A percentile compares a stretch with the other conserved stretches of the same genome.
Evolutionary conservation across 257 asterid genomes (phyloP).

Genomic region (Scutellaria barbata): DNA sequence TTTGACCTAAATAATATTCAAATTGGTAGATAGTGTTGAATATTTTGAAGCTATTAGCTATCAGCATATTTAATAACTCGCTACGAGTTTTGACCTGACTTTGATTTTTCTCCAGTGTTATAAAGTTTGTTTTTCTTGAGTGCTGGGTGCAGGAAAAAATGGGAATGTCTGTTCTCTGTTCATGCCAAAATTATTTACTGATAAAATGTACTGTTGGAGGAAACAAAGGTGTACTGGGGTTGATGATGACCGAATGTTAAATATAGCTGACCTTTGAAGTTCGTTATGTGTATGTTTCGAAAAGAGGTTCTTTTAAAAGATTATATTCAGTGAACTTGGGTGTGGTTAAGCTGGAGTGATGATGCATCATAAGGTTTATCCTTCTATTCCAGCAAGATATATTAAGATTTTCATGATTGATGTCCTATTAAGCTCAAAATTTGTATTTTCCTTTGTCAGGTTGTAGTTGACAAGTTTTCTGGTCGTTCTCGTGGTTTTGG

Average conservation of each 20-base stretch:
- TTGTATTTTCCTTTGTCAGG: constrained; percentile 46
- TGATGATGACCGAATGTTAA: constrained; percentile 43
- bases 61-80: constrained; percentile 6
- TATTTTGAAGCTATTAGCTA: constrained; percentile 16
- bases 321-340: constrained; percentile 40
- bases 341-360: constrained; percentile 40
- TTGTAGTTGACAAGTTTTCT: constrained; percentile 71
- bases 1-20: neutral
- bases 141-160: constrained; percentile 44
- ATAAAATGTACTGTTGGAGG: constrained; percentile 34
- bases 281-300: constrained; percentile 34
- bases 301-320: constrained; percentile 44
- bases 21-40: neutral
- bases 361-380: constrained; percentile 39
- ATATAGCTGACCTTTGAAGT: constrained; percentile 39
- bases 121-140: constrained; percentile 25
- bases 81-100: constrained; percentile 28
- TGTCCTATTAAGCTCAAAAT: constrained; percentile 20
- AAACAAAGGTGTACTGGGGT: constrained; percentile 34
- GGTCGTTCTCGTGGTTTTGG: constrained; percentile 98
- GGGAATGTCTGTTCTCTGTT: constrained; percentile 39
- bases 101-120: constrained; percentile 26
- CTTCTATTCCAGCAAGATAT: constrained; percentile 38
- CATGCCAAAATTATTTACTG: constrained; percentile 41
- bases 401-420: constrained; percentile 11